These are phyloP conservation scores for Biscogniauxia sp. DNA, from an alignment of 2,329 filamentous ascomycete species.

Conservation along the genomic window DNA sequence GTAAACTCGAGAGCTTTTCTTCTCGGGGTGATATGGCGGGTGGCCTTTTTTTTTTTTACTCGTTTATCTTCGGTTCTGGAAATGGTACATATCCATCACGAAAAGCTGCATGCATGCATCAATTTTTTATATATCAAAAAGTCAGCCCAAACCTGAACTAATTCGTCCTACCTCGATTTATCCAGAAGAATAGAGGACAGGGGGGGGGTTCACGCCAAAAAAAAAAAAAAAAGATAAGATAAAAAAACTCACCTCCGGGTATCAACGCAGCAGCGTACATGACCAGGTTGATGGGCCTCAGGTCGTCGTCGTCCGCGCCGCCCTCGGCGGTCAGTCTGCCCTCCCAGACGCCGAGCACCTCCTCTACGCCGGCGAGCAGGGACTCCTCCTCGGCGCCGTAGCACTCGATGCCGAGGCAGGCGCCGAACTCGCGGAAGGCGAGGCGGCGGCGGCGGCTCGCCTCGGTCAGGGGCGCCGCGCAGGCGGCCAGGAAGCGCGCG, in stretches of 20 bases:
- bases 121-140: no score
- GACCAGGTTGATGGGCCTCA: slow-evolving; percentile 52
- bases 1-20: no score
- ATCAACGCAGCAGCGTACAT: slow-evolving; percentile 58
- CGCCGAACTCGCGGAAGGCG: slow-evolving; percentile 55
- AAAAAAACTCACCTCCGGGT: slow-evolving; percentile 47
- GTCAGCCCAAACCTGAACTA: no score
- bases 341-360: slow-evolving; percentile 36
- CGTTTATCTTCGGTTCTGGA: no score
- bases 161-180: no score
- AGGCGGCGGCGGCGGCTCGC: slow-evolving; percentile 25
- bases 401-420: slow-evolving; percentile 46
- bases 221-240: no score
- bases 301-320: slow-evolving; percentile 32
- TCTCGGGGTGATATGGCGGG: no score
- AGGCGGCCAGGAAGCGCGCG: slow-evolving; percentile 24
- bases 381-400: slow-evolving; percentile 18
- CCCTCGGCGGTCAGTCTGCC: slow-evolving; percentile 32
- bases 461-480: slow-evolving; percentile 28
- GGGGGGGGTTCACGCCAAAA: no score
- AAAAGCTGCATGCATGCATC: no score
- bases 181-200: no score
- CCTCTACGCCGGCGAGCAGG: slow-evolving; percentile 24
- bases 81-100: no score
- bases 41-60: no score